Percentiles rank a stretch among this genome's conserved stretches.
phyloP scores from a whole-genome alignment of 2,329 filamentous ascomycete species.

The Talaromyces sp. region DNA sequence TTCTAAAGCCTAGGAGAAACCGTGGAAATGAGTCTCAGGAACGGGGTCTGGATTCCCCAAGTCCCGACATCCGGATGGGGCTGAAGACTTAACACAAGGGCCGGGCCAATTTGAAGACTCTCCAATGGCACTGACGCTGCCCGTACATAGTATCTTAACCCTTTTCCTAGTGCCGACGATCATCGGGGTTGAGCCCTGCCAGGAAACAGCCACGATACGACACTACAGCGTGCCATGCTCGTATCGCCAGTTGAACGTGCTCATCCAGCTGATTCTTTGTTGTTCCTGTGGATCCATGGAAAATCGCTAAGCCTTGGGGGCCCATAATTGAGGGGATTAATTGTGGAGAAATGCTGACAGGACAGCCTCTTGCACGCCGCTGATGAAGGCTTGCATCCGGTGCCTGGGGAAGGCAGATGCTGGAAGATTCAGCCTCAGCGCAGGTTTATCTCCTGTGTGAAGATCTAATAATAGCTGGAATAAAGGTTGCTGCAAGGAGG shows the following conservation, averaged over 20 bases:
- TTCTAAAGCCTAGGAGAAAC: neutral
- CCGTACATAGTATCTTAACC: neutral
- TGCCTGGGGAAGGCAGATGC: neutral
- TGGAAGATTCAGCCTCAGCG: neutral
- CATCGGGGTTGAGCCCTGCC: neutral
- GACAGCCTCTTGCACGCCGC: neutral
- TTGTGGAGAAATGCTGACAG: constrained; percentile 6
- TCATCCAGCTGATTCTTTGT: neutral
- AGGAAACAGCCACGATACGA: constrained; percentile 6
- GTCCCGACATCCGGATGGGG: neutral
- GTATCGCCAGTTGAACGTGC: neutral
- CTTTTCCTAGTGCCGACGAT: neutral
- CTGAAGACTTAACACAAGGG: neutral
- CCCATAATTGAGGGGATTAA: constrained; percentile 4
- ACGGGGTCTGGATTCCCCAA: neutral
- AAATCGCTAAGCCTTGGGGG: neutral
- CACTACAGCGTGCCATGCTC: neutral
- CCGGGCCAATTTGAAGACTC: neutral
- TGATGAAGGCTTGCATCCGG: neutral
- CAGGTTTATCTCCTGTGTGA: neutral
- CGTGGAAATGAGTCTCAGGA: neutral
- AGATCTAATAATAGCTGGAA: neutral
- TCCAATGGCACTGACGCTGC: neutral
- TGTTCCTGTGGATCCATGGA: neutral
- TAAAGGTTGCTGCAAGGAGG: neutral